phyloP scores from a whole-genome alignment of 139 green algal species.

The Yamagishiella unicocca region DNA sequence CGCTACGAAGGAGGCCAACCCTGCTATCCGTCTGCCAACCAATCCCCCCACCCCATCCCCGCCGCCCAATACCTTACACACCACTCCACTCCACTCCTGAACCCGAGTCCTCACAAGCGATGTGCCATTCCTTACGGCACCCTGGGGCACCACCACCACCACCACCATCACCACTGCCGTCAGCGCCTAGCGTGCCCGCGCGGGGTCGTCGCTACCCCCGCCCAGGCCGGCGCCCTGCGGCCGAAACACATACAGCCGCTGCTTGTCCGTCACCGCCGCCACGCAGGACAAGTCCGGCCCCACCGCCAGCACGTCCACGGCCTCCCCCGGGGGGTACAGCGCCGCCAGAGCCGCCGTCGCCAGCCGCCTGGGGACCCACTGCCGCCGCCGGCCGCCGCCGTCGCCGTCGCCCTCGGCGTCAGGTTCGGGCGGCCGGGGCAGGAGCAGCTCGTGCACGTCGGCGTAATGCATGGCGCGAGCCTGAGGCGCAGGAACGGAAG shows the following conservation, averaged over 20 bases:
- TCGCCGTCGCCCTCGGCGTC: neutral
- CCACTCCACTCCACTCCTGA: too few relatives aligned
- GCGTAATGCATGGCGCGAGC: slow-evolving; percentile 2
- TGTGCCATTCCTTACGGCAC: too few relatives aligned
- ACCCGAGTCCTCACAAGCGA: too few relatives aligned
- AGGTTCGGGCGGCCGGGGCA: neutral
- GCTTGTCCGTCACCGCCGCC: slow-evolving; percentile 29
- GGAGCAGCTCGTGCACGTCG: neutral
- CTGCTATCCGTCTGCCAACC: too few relatives aligned
- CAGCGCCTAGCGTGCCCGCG: too few relatives aligned
- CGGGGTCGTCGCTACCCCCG: too few relatives aligned
- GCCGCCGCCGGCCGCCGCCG: neutral
- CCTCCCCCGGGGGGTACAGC: slow-evolving; percentile 18
- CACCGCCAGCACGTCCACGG: neutral
- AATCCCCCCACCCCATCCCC: too few relatives aligned
- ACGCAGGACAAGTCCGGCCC: neutral
- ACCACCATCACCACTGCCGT: too few relatives aligned
- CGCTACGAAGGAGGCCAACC: too few relatives aligned
- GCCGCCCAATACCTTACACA: too few relatives aligned
- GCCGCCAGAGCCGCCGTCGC: neutral
- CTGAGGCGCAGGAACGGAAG: too few relatives aligned
- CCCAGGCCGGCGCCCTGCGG: neutral
- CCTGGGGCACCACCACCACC: too few relatives aligned
- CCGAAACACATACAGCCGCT: slow-evolving; percentile 5
- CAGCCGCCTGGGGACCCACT: neutral